Evolutionary conservation across 306 rosid species (phyloP).

Genomic region (Citrullus colocynthis): DNA sequence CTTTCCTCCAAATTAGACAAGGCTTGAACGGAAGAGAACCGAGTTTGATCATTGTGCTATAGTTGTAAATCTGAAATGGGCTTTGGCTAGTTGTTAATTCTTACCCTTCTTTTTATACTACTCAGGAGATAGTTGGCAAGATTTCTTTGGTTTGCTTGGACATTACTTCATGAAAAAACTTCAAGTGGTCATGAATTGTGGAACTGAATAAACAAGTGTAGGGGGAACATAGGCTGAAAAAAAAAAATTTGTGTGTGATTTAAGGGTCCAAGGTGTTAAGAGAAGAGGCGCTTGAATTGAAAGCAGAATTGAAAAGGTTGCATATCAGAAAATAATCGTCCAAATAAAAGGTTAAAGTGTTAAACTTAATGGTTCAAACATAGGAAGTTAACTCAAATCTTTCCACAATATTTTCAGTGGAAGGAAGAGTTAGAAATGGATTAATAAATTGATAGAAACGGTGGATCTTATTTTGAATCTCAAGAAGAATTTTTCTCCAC

Average conservation of each 20-base stretch:
- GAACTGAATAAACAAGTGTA: background rate
- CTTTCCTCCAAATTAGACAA: background rate
- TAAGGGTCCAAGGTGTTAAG: background rate
- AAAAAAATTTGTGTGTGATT: background rate
- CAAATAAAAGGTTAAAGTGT: background rate
- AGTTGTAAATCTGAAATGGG: background rate
- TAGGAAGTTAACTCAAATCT: background rate
- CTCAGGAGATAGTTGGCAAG: background rate
- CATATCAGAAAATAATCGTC: background rate
- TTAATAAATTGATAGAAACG: background rate
- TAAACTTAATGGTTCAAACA: background rate
- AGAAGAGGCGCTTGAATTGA: background rate
- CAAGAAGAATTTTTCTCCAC: background rate
- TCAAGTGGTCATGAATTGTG: background rate
- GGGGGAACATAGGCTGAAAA: background rate
- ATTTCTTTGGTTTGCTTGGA: background rate
- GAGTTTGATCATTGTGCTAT: background rate
- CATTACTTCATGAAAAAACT: background rate
- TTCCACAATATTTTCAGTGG: background rate
- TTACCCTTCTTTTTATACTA: background rate
- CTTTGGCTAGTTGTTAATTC: background rate
- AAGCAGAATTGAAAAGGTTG: background rate
- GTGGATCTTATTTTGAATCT: background rate
- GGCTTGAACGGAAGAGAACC: background rate
- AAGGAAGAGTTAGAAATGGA: background rate